Evolutionary conservation across 495 filamentous ascomycete species (phyloP).

Genomic region (Penicillium tannophilum): DNA sequence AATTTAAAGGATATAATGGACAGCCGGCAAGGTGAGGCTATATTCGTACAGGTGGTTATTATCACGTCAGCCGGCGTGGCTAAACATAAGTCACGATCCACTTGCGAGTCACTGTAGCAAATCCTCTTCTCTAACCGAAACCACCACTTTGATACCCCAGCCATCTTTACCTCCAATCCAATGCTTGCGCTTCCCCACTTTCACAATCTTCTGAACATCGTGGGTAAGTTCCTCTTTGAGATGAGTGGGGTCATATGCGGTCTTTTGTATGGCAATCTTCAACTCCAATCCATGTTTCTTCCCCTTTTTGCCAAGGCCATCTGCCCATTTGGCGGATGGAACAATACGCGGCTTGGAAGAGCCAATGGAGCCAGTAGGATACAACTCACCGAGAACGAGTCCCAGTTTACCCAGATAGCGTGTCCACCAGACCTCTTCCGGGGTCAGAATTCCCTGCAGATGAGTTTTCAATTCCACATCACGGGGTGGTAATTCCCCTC

Average conservation of each 20-base stretch:
- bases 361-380: conserved; percentile 32
- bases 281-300: conserved; percentile 31
- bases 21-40: too few species aligned
- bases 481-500: conserved; percentile 58
- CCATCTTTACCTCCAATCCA: conserved; percentile 37
- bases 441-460: conserved; percentile 48
- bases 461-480: conserved; percentile 51
- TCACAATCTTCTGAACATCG: conserved; percentile 30
- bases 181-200: conserved; percentile 39
- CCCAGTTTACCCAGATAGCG: conserved; percentile 56
- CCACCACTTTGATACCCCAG: conserved; percentile 34
- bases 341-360: conserved; percentile 32
- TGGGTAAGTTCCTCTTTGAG: conserved; percentile 31
- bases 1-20: too few species aligned
- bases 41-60: too few species aligned
- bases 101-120: conserved; percentile 8
- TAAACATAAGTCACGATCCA: neutral
- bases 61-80: too few species aligned
- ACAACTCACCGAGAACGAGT: conserved; percentile 29
- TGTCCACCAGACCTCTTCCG: conserved; percentile 60
- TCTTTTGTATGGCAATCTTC: conserved; percentile 31
- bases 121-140: conserved; percentile 29
- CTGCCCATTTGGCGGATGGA: conserved; percentile 28
- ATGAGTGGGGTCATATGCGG: conserved; percentile 30
- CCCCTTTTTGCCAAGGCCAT: conserved; percentile 29